Evolutionary conservation across 179 eudicot species (phyloP), one percentile per base, ranked within the genome.

Genomic region (Amaranthus tricolor): DNA sequence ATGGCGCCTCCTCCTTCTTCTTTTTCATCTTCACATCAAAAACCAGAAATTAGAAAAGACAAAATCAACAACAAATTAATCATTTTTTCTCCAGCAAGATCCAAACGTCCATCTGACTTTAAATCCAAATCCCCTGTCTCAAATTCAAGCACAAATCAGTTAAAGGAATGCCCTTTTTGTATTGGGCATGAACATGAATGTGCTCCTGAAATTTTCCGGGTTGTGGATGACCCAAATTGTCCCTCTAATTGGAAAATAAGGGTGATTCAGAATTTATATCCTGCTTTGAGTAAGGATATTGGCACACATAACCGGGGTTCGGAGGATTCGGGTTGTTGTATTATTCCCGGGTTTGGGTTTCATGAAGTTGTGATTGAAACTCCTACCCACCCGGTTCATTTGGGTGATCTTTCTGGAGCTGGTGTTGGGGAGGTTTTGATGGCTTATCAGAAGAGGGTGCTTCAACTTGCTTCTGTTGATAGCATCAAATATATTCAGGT

Each of bases 301-400:
- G 79, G 74, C 0, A 79, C 81, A 44, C 44, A 77, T 21, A 53
- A 62, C 9, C 64, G 72, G 57, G 70, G 43, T 75, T 63, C 55
- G 19, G 64, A 51, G 45, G 72, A n/a, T 68, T 47, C 70, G 15
- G 71, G 78, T 31, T 74, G 59, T 59, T 83, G 76, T 78, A 79
- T 78, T 8, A 7, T 86, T 24, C 19, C 77, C 20, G 98, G 99
- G 72, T 93, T 86, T 48, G 97, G 98, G 79, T 93, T 86, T 71
- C 99, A 93, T 71, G 99, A 95, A 60, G 99, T 95, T 31, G 95
- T 95, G 68, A 87, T 95, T 66, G 99, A 95, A 80, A 77, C 91
- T 1, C 95, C 98, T 66, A 77, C 79, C 66, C 97, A 95, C 78
- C 78, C 86, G 68, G 82, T 95, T 82, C 89, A 84, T 3, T 70